A percentile compares a stretch with the other conserved stretches of the same genome.
Evolutionary conservation across 805 yeast genomes (phyloP).

Genomic region (Barnettozyma siamensis): DNA sequence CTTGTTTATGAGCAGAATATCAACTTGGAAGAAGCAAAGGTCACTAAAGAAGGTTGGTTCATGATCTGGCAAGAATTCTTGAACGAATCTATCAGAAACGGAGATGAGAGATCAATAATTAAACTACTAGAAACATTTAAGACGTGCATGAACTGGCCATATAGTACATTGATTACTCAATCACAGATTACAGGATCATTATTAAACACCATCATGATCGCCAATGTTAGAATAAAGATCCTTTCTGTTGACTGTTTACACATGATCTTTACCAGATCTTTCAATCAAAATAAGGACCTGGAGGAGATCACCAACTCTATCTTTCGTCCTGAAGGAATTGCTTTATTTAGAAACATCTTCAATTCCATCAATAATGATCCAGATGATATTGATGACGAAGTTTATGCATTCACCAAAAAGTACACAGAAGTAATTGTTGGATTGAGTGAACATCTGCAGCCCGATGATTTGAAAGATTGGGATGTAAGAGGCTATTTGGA

Average conservation of each 20-base stretch:
- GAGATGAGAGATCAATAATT: slow-evolving; percentile 46
- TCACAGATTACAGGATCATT: slow-evolving; percentile 63
- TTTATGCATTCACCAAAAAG: slow-evolving; percentile 79
- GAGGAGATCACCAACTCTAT: slow-evolving; percentile 73
- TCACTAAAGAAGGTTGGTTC: slow-evolving; percentile 83
- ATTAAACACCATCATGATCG: slow-evolving; percentile 50
- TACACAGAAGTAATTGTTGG: slow-evolving; percentile 91
- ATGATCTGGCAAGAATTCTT: slow-evolving; percentile 60
- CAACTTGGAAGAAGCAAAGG: slow-evolving; percentile 57
- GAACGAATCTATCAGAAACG: slow-evolving; percentile 36
- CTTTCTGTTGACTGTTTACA: slow-evolving; percentile 90
- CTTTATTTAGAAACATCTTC: slow-evolving; percentile 60
- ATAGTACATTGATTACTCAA: slow-evolving; percentile 64
- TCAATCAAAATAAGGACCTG: slow-evolving; percentile 61
- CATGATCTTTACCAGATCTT: slow-evolving; percentile 76
- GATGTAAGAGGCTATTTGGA: slow-evolving; percentile 66
- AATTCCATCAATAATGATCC: slow-evolving; percentile 47
- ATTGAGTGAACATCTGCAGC: slow-evolving; percentile 69
- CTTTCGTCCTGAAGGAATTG: slow-evolving; percentile 68
- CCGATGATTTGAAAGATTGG: slow-evolving; percentile 38
- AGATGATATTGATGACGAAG: slow-evolving; percentile 70
- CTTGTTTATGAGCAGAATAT: slow-evolving; percentile 61
- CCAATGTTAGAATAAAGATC: slow-evolving; percentile 64
- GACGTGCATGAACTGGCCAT: slow-evolving; percentile 87
- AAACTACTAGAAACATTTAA: slow-evolving; percentile 77